Evolutionary conservation across 306 rosid species (phyloP), one percentile per base, ranked within the genome.

Genomic region (Canavalia ensiformis): DNA sequence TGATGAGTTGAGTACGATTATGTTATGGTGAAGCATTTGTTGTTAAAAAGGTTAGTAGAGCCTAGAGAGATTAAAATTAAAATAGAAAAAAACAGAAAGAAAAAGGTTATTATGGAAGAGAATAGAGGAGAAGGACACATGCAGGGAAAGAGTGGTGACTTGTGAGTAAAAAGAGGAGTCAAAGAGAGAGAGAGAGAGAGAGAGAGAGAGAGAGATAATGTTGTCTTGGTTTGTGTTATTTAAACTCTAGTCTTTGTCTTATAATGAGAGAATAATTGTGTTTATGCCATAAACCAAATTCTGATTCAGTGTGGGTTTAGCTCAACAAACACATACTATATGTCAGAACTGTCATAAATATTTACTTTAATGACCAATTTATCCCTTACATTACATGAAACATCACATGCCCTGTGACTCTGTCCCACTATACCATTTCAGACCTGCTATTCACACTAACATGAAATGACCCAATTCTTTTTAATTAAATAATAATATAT

Each of bases 121-220:
- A 63, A 25, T n/a, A 70, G 30, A 73, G 28, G 59, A 25, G 51
- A 28, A 12, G 30, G 84, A 44, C 45, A 55, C 30, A 34, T 52
- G 60, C 70, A 42, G 65, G 63, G 30, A 39, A 47, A 51, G 18
- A 62, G 29, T 37, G 50, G 68, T 56, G 81, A 79, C 77, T 58
- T 4, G 88, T 78, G 88, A 82, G 88, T 82, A 88, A 92, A 88
- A 89, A 84, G 91, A 86, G 87, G 89, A 85, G 95, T 87, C 92
- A 84, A 85, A 89, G 28, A 5, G 87, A 81, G 80, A 65, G n/a
- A 37, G 2, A 68, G 13, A 44, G 37, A 60, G 44, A 67, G 39
- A 58, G 80, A 83, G 47, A 46, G 78, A 68, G 18, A 82, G 86
- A 74, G 74, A 65, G 81, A 58, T 34, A 59, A 72, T 39, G 7